Base-by-base conservation (phyloP, 192 early-diverging fungal species). In the Obelidium mucronatum region DNA sequence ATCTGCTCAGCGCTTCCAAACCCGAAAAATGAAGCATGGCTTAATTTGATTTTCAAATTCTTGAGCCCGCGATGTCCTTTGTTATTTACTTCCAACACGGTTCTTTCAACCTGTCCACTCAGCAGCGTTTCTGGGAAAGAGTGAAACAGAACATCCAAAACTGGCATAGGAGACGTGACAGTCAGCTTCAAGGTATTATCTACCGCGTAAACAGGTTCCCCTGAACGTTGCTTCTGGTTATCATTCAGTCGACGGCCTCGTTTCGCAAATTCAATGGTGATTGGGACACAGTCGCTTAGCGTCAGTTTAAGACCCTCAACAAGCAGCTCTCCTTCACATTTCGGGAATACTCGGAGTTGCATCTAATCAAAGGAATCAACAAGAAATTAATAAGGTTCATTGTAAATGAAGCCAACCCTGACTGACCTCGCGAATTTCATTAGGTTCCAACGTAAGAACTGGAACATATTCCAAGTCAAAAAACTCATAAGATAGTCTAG, bases 11-110 rank as follows among this genome's bases (percentile, higher is more conserved):
- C 73, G 39, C 78, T 63, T 35, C 92, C 93, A 39, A 96, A 77
- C 56, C 85, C 88, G 80, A 96, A 93, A 74, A 97, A 97, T 3
- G 90, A 91, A 0, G 94, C 93, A 75, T 98, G 96, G 56, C 92
- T 95, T 35, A 91, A 86, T 80, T 94, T 91, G 17, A 97, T 78
- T 17, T 86, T 81, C 37, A 97, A 75, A 61, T 86, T 87, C 17
- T 84, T 87, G 34, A 98, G 79, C 3, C 93, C 91, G 3, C 85
- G 85, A 67, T 89, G 81, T 17, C 96, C 96, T 36, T 91, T 90
- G 83, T 99, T 99, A 37, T 86, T 92, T 19, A 99, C 84, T 61
- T 94, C 90, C 59, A 98, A 53, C 0, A 91, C 87, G 0, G 90
- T 81, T 26, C 87, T 84, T 33, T 85, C 84, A 35, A 96, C 93